Evolutionary conservation across 306 rosid species (phyloP), one percentile per base, ranked within the genome.

Genomic region (Hylodesmum podocarpum): DNA sequence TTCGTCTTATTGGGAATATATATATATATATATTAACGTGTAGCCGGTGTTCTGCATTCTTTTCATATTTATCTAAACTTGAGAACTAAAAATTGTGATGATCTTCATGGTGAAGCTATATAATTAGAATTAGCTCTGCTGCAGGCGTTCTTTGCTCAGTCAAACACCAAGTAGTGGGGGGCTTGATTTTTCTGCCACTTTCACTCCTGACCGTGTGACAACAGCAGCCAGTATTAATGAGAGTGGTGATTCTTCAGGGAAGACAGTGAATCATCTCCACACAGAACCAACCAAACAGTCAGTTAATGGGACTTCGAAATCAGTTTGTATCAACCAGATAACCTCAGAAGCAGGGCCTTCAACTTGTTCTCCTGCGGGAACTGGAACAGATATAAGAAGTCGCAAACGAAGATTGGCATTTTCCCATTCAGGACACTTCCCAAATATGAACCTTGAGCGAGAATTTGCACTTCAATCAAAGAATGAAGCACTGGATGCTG

Each of bases 141-240:
- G 78, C 96, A 94, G 98, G 89, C 97, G 89, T 81, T 94, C 98
- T 49, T 84, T 94, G 95, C 96, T 94, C 65, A 94, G 90, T 76
- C 98, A 92, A 89, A 83, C 96, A 41, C 97, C 93, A 5, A 66
- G 69, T 34, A 84, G 50, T 22, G 84, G 80, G 76, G 79, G 76
- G 75, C 73, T 54, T 22, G 69, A 75, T 0, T 68, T 64, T 73
- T 79, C 87, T 15, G 67, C 85, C 37, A 58, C 80, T 37, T 54
- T 73, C 41, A 86, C 86, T 59, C 90, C 98, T 39, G 81, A 82
- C 73, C 53, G 66, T 44, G 65, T 64, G 72, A 78, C 86, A 6
- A 64, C 80, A 24, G 57, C 82, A 63, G 69, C 75, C 28, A 83
- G 67, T 63, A 81, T 76, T 49, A 83, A 82, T 46, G 93, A 82